A percentile compares a stretch with the other conserved stretches of the same genome.
phyloP scores from a whole-genome alignment of 1,284 basidiomycete genomes.

The Inonotus obliquus region DNA sequence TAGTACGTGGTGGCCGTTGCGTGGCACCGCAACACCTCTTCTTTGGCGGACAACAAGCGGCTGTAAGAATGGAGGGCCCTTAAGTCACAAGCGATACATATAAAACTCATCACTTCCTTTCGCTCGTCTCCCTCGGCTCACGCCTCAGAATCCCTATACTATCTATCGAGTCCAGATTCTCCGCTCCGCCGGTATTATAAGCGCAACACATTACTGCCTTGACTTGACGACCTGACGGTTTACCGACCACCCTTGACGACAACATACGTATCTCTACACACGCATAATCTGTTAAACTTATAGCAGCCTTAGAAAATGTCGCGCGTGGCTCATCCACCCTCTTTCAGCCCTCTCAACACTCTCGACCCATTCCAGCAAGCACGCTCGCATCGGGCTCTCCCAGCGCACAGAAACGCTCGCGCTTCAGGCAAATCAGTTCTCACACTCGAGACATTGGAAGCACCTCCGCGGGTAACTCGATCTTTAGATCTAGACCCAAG shows the following conservation, averaged over 20 bases:
- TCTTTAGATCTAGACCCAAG: constrained; percentile 16
- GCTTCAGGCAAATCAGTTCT: constrained; percentile 53
- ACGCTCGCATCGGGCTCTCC: constrained; percentile 49
- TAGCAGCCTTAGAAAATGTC: neutral
- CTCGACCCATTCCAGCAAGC: constrained; percentile 45
- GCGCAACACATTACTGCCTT: too few relatives aligned
- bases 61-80: neutral
- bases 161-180: too few relatives aligned
- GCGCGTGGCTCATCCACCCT: too few relatives aligned
- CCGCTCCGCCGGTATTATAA: too few relatives aligned
- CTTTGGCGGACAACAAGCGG: neutral
- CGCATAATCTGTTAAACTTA: neutral
- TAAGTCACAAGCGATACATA: neutral
- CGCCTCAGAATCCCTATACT: too few relatives aligned
- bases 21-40: neutral
- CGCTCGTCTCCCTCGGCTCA: neutral
- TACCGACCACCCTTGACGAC: neutral
- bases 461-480: neutral
- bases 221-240: neutral
- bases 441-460: constrained; percentile 37
- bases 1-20: neutral
- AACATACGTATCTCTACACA: too few relatives aligned
- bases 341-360: too few relatives aligned
- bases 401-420: constrained; percentile 51
- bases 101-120: neutral